Conservation (phyloP, 768 basidiomycete species). For the Mycena sanguinolenta region DNA sequence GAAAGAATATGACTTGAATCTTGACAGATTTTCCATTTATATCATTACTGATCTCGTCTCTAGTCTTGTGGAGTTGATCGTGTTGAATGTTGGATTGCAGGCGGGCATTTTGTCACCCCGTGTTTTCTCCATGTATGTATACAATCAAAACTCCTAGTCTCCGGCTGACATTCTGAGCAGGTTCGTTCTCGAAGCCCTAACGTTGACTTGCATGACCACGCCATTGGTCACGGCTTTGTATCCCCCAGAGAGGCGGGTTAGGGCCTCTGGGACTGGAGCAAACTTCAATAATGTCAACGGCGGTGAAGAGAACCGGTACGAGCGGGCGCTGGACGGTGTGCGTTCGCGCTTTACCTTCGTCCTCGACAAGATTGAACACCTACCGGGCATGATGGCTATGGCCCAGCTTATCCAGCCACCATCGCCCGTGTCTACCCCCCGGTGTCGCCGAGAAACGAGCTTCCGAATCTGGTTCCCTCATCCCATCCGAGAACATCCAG, state of each 20-base stretch:
- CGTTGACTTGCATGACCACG: constrained; percentile 89
- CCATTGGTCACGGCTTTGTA: constrained; percentile 78
- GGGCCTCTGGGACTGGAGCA: constrained; percentile 59
- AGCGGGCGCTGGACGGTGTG: constrained; percentile 42
- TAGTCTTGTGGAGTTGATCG: constrained; percentile 92
- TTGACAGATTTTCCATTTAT: neutral
- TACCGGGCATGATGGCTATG: constrained; percentile 91
- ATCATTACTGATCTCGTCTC: too few species aligned
- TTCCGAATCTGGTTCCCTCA: constrained; percentile 31
- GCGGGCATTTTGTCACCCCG: constrained; percentile 78
- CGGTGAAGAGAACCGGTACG: constrained; percentile 43
- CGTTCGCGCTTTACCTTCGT: constrained; percentile 85
- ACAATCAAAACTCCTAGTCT: neutral
- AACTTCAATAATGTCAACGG: constrained; percentile 62
- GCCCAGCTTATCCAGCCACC: constrained; percentile 80
- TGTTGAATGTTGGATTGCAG: constrained; percentile 91
- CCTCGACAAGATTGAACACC: constrained; percentile 90
- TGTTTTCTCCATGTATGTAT: constrained; percentile 84
- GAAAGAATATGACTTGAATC: neutral
- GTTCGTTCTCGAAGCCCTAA: constrained; percentile 87
- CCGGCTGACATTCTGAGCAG: neutral
- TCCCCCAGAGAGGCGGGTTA: constrained; percentile 71
- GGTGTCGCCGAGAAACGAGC: constrained; percentile 3
- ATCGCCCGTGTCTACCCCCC: constrained; percentile 11
- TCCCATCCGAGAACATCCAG: constrained; percentile 46